These are phyloP conservation scores for Colletotrichum sojae DNA, from an alignment of 2,329 filamentous ascomycete species.

Conservation along the genomic window DNA sequence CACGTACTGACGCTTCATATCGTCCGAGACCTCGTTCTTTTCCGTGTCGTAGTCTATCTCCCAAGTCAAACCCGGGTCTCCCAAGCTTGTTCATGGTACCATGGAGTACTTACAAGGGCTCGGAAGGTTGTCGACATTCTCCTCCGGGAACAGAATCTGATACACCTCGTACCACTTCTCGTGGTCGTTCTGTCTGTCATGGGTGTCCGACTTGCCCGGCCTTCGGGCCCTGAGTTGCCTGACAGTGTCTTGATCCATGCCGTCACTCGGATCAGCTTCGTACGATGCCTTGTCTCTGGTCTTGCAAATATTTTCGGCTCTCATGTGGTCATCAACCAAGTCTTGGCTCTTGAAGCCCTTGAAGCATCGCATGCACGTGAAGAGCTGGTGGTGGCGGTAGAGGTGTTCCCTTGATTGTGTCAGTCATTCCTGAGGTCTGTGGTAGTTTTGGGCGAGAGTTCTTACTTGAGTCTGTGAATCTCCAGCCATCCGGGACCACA, in stretches of 20 bases:
- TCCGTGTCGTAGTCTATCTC: conserved; percentile 50
- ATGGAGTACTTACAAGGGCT: conserved; percentile 37
- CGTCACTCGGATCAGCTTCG: conserved; percentile 46
- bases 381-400: conserved; percentile 53
- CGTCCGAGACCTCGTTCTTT: conserved; percentile 39
- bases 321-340: conserved; percentile 49
- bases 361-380: conserved; percentile 53
- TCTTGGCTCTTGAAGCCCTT: conserved; percentile 49
- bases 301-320: conserved; percentile 44
- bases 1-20: conserved; percentile 41
- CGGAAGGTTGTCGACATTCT: conserved; percentile 20
- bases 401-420: conserved; percentile 51
- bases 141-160: conserved; percentile 50
- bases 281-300: conserved; percentile 36
- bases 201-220: conserved; percentile 43
- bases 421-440: not conserved
- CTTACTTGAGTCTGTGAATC: conserved; percentile 56
- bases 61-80: not conserved
- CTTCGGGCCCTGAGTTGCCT: conserved; percentile 51
- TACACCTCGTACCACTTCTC: conserved; percentile 57
- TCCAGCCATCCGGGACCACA: conserved; percentile 54
- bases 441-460: not conserved
- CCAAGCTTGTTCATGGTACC: conserved; percentile 2
- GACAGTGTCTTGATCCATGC: conserved; percentile 52
- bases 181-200: conserved; percentile 46